Evolutionary conservation across 2,329 filamentous ascomycete species (phyloP), one percentile per base, ranked within the genome.

Genomic region (Aquanectria penicillioides): DNA sequence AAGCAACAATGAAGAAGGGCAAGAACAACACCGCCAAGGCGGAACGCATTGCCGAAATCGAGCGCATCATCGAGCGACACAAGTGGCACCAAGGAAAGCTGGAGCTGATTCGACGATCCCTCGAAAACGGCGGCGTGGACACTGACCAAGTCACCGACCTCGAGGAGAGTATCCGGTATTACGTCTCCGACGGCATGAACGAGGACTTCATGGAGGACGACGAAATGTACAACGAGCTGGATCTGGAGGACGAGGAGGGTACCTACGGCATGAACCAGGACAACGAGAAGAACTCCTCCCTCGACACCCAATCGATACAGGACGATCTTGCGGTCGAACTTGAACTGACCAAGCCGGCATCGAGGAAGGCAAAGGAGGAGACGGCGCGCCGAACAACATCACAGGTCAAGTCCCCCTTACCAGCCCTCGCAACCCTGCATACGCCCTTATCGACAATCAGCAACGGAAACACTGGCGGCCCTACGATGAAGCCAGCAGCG

Each of bases 21-120:
- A 98, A 97, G 81, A 92, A 90, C 75, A 92, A 96, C 68, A 84
- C 82, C 38, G 83, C 86, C 65, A 97, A 96, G 77, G 89, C 91
- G 3, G 94, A 97, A 65, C 89, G 94, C 59, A 89, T 98, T 80
- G 87, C 92, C 51, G 91, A 95, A 73, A 90, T 99, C 66, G 91
- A 97, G 71, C 83, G 86, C 60, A 83, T 89, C 69, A 93, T 94
- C 68, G 95, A 99, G 75, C 88, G 91, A 69, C 94, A 98, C 82
- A 97, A 97, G 78, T 98, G 93, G 91, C 95, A 99, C 74, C 91
- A 97, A 73, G 87, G 88, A 64, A 97, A 97, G 74, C 83, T 99
- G 63, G 95, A 99, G 78, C 83, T 98, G 57, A 88, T 98, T 71
- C 87, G 94, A 70, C 88, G 95, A 67, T 92, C 93, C 23, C 80